phyloP scores from a whole-genome alignment of 345 rosid genomes.

The Hibiscus tridactylites region DNA sequence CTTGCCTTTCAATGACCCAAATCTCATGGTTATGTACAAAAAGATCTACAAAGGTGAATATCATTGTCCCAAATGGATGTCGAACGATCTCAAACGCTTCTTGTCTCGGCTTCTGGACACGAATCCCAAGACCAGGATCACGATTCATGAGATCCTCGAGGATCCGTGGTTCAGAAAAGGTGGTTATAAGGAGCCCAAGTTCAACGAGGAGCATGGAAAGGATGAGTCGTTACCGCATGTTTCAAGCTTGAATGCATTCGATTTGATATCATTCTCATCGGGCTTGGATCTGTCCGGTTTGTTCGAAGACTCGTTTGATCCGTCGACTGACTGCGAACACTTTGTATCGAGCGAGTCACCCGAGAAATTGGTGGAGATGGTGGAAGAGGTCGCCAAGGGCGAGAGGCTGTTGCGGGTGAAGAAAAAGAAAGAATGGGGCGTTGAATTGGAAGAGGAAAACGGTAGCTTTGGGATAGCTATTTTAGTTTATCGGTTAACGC shows the following conservation, averaged over 20 bases:
- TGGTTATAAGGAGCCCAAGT: constrained; percentile 32
- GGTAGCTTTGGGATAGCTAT: constrained; percentile 37
- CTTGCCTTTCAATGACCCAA: constrained; percentile 82
- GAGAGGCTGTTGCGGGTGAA: constrained; percentile 38
- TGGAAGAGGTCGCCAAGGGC: constrained; percentile 40
- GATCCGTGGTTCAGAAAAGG: constrained; percentile 82
- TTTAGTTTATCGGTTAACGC: constrained; percentile 49
- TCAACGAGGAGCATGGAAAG: constrained; percentile 34
- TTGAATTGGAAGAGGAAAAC: constrained; percentile 50
- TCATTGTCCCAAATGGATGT: constrained; percentile 83
- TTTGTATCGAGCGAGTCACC: constrained; percentile 42
- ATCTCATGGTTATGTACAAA: constrained; percentile 77
- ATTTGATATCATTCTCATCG: constrained; percentile 72
- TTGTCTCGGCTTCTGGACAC: constrained; percentile 65
- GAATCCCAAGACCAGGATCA: constrained; percentile 69
- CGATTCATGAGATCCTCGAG: constrained; percentile 52
- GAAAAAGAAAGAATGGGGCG: constrained; percentile 45
- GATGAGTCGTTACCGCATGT: not conserved
- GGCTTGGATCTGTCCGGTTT: constrained; percentile 70
- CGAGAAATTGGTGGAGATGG: constrained; percentile 44
- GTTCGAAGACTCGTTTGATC: constrained; percentile 34
- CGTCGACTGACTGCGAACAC: constrained; percentile 40
- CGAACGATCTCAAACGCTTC: constrained; percentile 59
- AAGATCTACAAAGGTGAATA: constrained; percentile 75
- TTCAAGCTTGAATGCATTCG: constrained; percentile 66